Evolutionary conservation across 768 basidiomycete species (phyloP).

Genomic region (Pleurotus pulmonarius): DNA sequence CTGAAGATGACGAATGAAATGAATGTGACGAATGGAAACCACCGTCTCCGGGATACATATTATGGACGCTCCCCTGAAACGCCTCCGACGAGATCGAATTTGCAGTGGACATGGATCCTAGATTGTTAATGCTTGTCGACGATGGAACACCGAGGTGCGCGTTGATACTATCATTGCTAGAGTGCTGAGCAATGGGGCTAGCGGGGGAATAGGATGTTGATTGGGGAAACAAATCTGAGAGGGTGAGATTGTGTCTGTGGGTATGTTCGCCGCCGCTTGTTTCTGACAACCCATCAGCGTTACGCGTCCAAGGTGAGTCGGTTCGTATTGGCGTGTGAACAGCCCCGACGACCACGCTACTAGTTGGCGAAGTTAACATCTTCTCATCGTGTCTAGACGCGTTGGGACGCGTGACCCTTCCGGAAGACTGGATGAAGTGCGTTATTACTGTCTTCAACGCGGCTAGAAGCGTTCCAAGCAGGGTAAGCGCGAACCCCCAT

Average conservation of each 20-base stretch:
- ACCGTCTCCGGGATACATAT: neutral
- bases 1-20: conserved; percentile 1
- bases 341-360: neutral
- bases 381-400: conserved; percentile 8
- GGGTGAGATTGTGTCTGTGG: neutral
- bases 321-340: neutral
- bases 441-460: conserved; percentile 93
- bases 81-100: neutral
- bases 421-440: conserved; percentile 65
- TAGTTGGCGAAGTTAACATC: conserved; percentile 3
- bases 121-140: too few relatives aligned
- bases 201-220: neutral
- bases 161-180: neutral
- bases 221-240: neutral
- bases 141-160: neutral
- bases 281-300: neutral
- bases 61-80: too few relatives aligned
- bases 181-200: neutral
- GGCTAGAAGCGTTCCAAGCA: conserved; percentile 88
- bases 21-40: neutral
- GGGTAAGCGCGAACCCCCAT: conserved; percentile 81
- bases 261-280: neutral
- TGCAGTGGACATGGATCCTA: too few relatives aligned
- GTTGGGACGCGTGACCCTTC: conserved; percentile 8
- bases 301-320: neutral